Evolutionary conservation across 2,329 filamentous ascomycete species (phyloP), one percentile per base, ranked within the genome.

Genomic region (Diplocarpon mali): DNA sequence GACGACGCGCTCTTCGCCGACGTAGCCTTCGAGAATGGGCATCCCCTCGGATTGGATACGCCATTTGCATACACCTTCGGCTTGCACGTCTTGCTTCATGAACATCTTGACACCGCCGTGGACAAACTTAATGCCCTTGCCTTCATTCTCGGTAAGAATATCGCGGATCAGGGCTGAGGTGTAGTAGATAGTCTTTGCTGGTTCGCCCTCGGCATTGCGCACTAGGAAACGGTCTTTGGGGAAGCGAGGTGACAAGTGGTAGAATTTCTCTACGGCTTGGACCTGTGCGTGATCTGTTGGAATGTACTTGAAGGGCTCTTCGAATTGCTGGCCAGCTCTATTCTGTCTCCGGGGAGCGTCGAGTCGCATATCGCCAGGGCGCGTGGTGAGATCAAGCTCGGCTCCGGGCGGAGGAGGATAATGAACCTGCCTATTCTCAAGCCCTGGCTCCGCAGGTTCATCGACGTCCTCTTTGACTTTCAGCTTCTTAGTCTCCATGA

Each of bases 41-140:
- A 98, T 79, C 17, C 92, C 92, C 65, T 98, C 92, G 11, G 83
- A 85, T 70, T 98, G 92, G 57, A 98, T 92, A 38, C 92, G 80
- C 92, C 92, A 98, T 47, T 83, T 77, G 69, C 89, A 95, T 29
- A 92, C 83, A 44, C 89, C 83, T 30, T 83, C 80, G 5, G 81
- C 84, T 48, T 94, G 89, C 0, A 86, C 83, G 60, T 95, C 88
- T 64, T 96, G 90, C 70, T 94, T 95, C 71, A 96, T 92, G 63
- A 94, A 98, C 87, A 96, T 96, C 68, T 94, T 94, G 29, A 98
- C 89, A 52, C 92, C 92, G 40, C 84, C 90, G 65, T 98, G 92
- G 40, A 98, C 85, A 61, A 98, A 95, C 63, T 92, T 94, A 65
- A 96, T 82, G 37, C 88, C 88, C 24, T 84, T 81, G 35, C 87